Evolutionary conservation across 2,329 filamentous ascomycete genomes (phyloP).

Genomic region (Diaporthe vaccinii): DNA sequence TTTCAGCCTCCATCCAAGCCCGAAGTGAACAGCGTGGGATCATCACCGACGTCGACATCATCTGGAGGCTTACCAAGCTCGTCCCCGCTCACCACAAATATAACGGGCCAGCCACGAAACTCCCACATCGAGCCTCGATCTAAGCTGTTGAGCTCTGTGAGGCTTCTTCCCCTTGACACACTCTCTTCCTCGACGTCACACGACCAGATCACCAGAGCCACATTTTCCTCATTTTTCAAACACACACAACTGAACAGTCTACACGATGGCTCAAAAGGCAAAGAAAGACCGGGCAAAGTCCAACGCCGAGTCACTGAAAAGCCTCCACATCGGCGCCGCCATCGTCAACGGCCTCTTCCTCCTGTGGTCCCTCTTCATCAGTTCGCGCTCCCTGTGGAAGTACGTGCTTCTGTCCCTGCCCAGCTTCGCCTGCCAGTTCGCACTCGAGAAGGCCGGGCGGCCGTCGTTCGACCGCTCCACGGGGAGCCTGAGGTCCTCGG

Average conservation of each 20-base stretch:
- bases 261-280: conserved; percentile 72
- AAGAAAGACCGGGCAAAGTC: conserved; percentile 79
- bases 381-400: conserved; percentile 72
- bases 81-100: background rate
- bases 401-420: conserved; percentile 83
- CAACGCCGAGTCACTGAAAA: conserved; percentile 83
- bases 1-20: conserved; percentile 22
- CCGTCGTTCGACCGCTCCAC: conserved; percentile 77
- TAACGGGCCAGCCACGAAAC: background rate
- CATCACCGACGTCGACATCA: background rate
- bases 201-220: conserved; percentile 15
- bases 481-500: conserved; percentile 78
- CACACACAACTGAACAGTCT: background rate
- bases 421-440: conserved; percentile 83
- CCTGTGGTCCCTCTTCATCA: conserved; percentile 76
- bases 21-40: conserved; percentile 27
- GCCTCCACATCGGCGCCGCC: conserved; percentile 83
- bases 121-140: background rate
- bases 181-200: background rate
- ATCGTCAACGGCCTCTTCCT: conserved; percentile 82
- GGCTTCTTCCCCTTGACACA: background rate
- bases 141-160: background rate
- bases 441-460: conserved; percentile 86
- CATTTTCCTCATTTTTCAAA: background rate
- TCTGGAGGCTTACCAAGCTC: background rate